phyloP scores from a whole-genome alignment of 2,329 filamentous ascomycete genomes.

The Sporothrix globosa region DNA sequence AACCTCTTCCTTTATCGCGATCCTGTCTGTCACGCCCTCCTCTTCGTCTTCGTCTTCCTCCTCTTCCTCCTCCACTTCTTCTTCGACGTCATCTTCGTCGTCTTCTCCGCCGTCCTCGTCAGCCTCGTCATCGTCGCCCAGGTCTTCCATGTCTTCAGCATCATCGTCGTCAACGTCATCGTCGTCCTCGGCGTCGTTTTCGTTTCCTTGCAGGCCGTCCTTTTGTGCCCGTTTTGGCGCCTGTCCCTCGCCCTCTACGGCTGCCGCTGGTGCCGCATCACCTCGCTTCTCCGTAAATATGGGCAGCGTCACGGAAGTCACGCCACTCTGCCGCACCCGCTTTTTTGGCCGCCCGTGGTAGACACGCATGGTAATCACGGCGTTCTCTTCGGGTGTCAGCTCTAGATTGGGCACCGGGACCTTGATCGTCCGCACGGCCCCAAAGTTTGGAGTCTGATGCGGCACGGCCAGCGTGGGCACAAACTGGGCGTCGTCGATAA shows the following conservation, averaged over 20 bases:
- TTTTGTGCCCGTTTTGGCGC: not conserved
- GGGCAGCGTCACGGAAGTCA: conserved; percentile 35
- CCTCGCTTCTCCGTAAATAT: conserved; percentile 27
- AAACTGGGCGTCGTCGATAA: conserved; percentile 50
- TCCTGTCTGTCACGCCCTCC: conserved; percentile 15
- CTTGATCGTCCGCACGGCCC: conserved; percentile 40
- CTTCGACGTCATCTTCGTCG: conserved; percentile 29
- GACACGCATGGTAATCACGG: conserved; percentile 31
- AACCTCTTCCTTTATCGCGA: conserved; percentile 28
- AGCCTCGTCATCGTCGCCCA: conserved; percentile 26
- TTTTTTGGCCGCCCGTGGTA: conserved; percentile 34
- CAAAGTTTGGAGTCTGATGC: conserved; percentile 43
- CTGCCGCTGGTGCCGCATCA: not conserved
- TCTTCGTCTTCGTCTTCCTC: not conserved
- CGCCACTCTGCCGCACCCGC: conserved; percentile 32
- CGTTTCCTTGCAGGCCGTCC: not conserved
- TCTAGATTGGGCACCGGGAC: conserved; percentile 48
- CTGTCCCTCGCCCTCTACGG: not conserved
- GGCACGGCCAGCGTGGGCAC: conserved; percentile 42
- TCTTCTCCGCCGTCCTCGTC: conserved; percentile 19
- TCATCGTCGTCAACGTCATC: conserved; percentile 27
- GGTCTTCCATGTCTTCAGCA: conserved; percentile 22
- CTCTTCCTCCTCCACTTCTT: conserved; percentile 30
- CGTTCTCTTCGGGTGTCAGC: conserved; percentile 45
- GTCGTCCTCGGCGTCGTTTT: not conserved